These are phyloP conservation scores for Eutrema salsugineum DNA, from an alignment of 441 rosid genomes.

Conservation along the genomic window DNA sequence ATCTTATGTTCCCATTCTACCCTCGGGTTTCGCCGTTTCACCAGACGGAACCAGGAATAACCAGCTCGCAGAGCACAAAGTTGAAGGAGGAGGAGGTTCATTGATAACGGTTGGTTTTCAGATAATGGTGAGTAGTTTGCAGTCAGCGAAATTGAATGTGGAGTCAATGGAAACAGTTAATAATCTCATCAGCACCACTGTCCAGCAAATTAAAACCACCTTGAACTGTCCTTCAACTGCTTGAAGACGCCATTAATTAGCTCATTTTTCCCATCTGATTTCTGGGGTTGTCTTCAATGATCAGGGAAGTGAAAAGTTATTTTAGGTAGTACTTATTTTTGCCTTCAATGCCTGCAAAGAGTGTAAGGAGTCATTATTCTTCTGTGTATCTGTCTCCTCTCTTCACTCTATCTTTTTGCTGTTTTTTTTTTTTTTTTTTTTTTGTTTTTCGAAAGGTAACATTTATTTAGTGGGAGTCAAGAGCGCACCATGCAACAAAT, in stretches of 20 bases:
- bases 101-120: constrained; percentile 88
- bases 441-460: background rate
- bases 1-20: constrained; percentile 67
- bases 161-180: constrained; percentile 89
- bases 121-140: constrained; percentile 80
- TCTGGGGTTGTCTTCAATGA: constrained; percentile 34
- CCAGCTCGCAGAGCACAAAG: constrained; percentile 46
- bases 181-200: constrained; percentile 74
- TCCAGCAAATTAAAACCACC: constrained; percentile 89
- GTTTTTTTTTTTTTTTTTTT: background rate
- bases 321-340: background rate
- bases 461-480: constrained; percentile 56
- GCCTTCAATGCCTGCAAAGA: constrained; percentile 21
- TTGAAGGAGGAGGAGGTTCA: constrained; percentile 42
- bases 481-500: constrained; percentile 88
- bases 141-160: constrained; percentile 77
- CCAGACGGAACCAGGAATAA: constrained; percentile 51
- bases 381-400: constrained; percentile 33
- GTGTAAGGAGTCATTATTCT: constrained; percentile 20
- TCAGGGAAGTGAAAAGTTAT: constrained; percentile 10
- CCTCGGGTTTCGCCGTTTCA: constrained; percentile 78
- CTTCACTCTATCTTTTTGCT: constrained; percentile 18
- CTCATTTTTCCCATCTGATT: constrained; percentile 15
- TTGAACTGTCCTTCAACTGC: constrained; percentile 59
- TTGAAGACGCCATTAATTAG: constrained; percentile 15